Evolutionary conservation across 371 early-diverging fungal species (phyloP), one percentile per base, ranked within the genome.

Genomic region (Apophysomyces elegans): DNA sequence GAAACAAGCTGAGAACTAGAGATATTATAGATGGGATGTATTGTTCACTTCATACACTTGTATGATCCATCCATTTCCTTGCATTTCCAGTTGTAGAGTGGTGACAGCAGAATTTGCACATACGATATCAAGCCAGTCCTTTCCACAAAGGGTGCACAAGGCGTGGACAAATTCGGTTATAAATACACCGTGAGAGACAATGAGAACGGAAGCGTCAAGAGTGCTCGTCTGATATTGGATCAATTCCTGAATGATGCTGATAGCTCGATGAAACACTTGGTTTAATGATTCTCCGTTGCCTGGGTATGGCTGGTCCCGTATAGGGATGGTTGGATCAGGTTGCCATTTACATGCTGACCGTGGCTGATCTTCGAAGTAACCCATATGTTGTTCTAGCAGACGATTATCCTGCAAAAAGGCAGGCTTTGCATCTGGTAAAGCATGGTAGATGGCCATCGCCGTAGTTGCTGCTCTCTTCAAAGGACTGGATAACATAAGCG

Each of bases 1-100:
- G 65, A 81, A 80, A 37, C 26, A 71, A 62, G 0, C 64, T 65
- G 43, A 50, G 18, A 21, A 21, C 9, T n/a, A 21, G 21, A 7
- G 8, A 26, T 1, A 18, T 50, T 21, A 50, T 61, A 61, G 13
- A 46, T 61, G 61, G 13, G 11, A n/a, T 36, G 45, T 61, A 46
- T 46, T 46, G 46, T 61, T 61, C 11, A 61, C 32, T 13, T 32
- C 46, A 16, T 61, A 16, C 7, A 46, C 21, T 8, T 32, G 36
- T 37, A 61, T 37, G 9, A n/a, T 11, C 61, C 61, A 61, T 47
- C 37, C 45, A 46, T 46, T 26, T 7, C 45, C 45, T 26, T 44
- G 26, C 36, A 26, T 37, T 11, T 18, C 37, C n/a, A 61, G n/a
- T 16, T 46, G 16, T 37, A 61, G 16, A 46, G 46, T 46, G 21